These are phyloP conservation scores for Fusarium irregulare DNA, from an alignment of 2,329 filamentous ascomycete species.

Conservation along the genomic window DNA sequence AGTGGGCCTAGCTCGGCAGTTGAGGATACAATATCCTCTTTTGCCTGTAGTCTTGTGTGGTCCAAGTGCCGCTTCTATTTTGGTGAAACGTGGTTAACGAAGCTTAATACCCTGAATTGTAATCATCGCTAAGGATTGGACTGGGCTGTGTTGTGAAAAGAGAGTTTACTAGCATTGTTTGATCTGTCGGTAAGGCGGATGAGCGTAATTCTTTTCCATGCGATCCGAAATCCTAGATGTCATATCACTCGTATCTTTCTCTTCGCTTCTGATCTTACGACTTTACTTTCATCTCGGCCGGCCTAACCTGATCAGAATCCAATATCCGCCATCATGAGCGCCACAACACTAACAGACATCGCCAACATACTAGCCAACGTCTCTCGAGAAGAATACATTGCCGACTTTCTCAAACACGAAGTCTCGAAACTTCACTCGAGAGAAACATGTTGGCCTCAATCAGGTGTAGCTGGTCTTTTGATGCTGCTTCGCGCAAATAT, in stretches of 20 bases:
- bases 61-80: not conserved
- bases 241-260: not conserved
- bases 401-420: conserved; percentile 11
- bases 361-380: not conserved
- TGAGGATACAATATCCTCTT: not conserved
- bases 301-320: not conserved
- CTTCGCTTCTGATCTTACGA: not conserved
- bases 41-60: not conserved
- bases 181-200: not conserved
- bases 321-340: not conserved
- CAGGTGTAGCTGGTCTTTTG: conserved; percentile 4
- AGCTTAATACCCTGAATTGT: not conserved
- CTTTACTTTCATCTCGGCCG: no score
- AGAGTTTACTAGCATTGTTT: not conserved
- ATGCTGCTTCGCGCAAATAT: not conserved
- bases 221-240: not conserved
- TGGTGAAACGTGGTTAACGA: conserved; percentile 7
- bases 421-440: not conserved
- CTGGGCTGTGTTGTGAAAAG: not conserved
- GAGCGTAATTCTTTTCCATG: not conserved
- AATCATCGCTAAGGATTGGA: not conserved
- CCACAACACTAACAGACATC: not conserved
- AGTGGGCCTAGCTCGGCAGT: conserved; percentile 18
- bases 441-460: conserved; percentile 16
- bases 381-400: not conserved